Conservation (phyloP, 2,329 filamentous ascomycete species). For the Scytalidium sp. region DNA sequence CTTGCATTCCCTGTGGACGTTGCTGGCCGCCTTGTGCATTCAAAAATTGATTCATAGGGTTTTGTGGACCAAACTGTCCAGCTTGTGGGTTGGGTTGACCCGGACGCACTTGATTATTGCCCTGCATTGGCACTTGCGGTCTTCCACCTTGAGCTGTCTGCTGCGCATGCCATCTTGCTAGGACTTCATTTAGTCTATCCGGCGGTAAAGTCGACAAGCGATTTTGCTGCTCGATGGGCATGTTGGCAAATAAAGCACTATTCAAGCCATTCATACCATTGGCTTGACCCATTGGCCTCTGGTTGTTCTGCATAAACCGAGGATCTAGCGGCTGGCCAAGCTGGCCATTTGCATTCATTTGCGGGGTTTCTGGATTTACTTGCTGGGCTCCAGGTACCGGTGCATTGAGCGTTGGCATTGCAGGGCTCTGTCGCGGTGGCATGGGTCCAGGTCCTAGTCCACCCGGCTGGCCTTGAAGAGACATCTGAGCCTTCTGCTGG, state of each 20-base stretch:
- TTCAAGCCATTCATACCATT: conserved; percentile 34
- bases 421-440: conserved; percentile 55
- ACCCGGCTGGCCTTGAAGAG: conserved; percentile 49
- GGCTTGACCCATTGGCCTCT: conserved; percentile 32
- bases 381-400: conserved; percentile 33
- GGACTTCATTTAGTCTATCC: conserved; percentile 50
- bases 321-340: conserved; percentile 51
- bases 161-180: conserved; percentile 44
- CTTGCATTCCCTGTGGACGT: conserved; percentile 15
- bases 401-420: conserved; percentile 54
- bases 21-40: conserved; percentile 19
- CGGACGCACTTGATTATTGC: conserved; percentile 21
- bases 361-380: conserved; percentile 24
- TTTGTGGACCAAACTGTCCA: conserved; percentile 24
- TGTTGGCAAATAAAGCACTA: conserved; percentile 35
- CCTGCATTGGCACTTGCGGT: conserved; percentile 21
- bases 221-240: conserved; percentile 45
- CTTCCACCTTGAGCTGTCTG: conserved; percentile 10
- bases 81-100: conserved; percentile 22
- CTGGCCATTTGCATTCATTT: conserved; percentile 41
- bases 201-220: conserved; percentile 40
- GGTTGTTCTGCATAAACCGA: conserved; percentile 52
- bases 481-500: conserved; percentile 40
- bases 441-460: conserved; percentile 47
- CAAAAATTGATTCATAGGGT: conserved; percentile 21